Percentiles rank a stretch among this genome's conserved stretches.
These are phyloP conservation scores for Candida sphagnicola DNA, from an alignment of 805 yeast genomes.

Conservation along the genomic window DNA sequence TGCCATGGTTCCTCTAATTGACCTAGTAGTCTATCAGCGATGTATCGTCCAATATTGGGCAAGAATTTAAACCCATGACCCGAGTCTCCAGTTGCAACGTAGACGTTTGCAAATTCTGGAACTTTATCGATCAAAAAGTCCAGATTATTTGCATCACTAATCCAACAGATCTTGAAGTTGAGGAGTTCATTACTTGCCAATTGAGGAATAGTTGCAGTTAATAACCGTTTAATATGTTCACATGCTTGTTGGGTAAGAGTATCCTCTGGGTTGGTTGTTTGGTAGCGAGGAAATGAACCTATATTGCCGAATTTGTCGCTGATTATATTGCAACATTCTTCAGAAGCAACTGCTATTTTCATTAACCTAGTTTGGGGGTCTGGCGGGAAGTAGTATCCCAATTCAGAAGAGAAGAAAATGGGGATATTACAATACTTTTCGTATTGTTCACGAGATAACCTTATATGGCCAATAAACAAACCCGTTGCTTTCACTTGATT, in stretches of 20 bases:
- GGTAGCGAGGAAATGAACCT: slow-evolving; percentile 33
- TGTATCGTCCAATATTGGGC: slow-evolving; percentile 27
- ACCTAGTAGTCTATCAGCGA: slow-evolving; percentile 8
- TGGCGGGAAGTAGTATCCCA: slow-evolving; percentile 48
- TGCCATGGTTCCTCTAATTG: slow-evolving; percentile 5
- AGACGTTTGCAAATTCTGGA: slow-evolving; percentile 23
- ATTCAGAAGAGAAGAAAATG: slow-evolving; percentile 37
- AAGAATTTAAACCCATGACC: slow-evolving; percentile 37
- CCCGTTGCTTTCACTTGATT: slow-evolving; percentile 36
- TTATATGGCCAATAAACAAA: slow-evolving; percentile 31
- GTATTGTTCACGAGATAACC: slow-evolving; percentile 31
- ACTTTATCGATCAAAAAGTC: slow-evolving; percentile 30
- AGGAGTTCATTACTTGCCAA: slow-evolving; percentile 15
- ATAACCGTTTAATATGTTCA: slow-evolving; percentile 18
- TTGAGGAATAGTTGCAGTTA: slow-evolving; percentile 36
- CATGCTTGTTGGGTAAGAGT: slow-evolving; percentile 30
- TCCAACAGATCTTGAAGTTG: slow-evolving; percentile 24
- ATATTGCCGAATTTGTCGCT: slow-evolving; percentile 9
- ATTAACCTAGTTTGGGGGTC: slow-evolving; percentile 29
- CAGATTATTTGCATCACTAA: slow-evolving; percentile 29
- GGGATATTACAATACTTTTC: slow-evolving; percentile 34
- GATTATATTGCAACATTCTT: slow-evolving; percentile 20
- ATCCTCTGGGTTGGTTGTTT: slow-evolving; percentile 20
- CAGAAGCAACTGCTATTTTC: slow-evolving; percentile 33
- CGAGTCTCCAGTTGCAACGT: slow-evolving; percentile 35